Evolutionary conservation across 805 yeast species (phyloP).

Genomic region (Pichia occidentalis): DNA sequence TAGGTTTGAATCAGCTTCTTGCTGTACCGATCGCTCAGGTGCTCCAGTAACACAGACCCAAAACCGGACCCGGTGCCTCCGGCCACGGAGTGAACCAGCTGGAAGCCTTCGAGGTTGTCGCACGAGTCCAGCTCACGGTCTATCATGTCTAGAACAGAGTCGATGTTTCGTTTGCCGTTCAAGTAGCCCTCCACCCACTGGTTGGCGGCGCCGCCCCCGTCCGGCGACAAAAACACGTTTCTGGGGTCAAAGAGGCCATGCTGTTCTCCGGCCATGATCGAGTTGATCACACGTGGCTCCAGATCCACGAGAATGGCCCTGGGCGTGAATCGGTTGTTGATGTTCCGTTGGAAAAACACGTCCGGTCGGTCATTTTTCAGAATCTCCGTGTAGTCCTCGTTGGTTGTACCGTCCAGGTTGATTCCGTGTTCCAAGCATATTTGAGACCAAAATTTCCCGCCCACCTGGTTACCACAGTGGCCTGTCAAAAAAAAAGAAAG

Average conservation of each 20-base stretch:
- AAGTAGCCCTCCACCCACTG: slow-evolving; percentile 91
- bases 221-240: slow-evolving; percentile 69
- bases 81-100: slow-evolving; percentile 87
- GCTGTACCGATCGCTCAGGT: slow-evolving; percentile 70
- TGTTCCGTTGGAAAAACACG: slow-evolving; percentile 73
- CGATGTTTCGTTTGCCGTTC: slow-evolving; percentile 62
- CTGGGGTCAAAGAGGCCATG: slow-evolving; percentile 68
- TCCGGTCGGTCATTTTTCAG: slow-evolving; percentile 68
- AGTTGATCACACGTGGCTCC: slow-evolving; percentile 82
- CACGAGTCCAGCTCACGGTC: slow-evolving; percentile 88
- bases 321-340: slow-evolving; percentile 71
- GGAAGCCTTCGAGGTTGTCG: slow-evolving; percentile 86
- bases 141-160: slow-evolving; percentile 71
- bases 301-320: slow-evolving; percentile 79
- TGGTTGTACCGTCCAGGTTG: slow-evolving; percentile 25
- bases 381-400: slow-evolving; percentile 18
- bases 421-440: slow-evolving; percentile 84
- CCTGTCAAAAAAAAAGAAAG: slow-evolving; percentile 33
- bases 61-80: slow-evolving; percentile 99
- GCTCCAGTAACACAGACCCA: slow-evolving; percentile 62
- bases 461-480: slow-evolving; percentile 97
- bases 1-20: slow-evolving; percentile 81
- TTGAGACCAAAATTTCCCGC: slow-evolving; percentile 88
- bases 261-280: slow-evolving; percentile 31
- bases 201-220: slow-evolving; percentile 92